Evolutionary conservation across 2,329 filamentous ascomycete genomes (phyloP), one percentile per base, ranked within the genome.

Genomic region (Sporothrix dimorphospora): DNA sequence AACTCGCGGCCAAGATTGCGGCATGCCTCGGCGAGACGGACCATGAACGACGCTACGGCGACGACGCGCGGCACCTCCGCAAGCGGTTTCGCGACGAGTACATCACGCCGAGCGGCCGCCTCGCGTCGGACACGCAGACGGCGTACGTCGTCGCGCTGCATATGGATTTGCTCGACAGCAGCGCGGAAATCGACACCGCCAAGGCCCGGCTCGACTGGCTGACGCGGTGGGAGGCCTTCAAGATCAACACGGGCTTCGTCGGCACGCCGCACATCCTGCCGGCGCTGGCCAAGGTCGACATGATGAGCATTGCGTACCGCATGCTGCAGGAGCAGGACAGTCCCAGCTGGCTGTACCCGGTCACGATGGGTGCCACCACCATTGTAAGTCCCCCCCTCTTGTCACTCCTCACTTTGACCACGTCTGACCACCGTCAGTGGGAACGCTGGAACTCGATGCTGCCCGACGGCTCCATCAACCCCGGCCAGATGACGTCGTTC

Each of bases 401-500:
- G 30, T 34, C 30, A 34, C 30, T 34, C 30, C 30, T 34, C 30
- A 6, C 30, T 34, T 34, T 34, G 30, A 34, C 30, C 30, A 34
- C 30, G 30, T 34, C 30, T 34, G 30, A 34, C 30, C 30, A 34
- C 30, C 30, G 30, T 3, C 30, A 34, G 30, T 83, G 81, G 81
- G 82, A 83, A 76, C 79, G 82, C n/a, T 83, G 82, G 82, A 80
- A 83, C 71, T 79, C 77, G 42, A 78, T 83, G 76, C 74, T 82
- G 27, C 78, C 80, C 0, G 77, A 82, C 70, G 81, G 80, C 0
- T 76, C 69, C 2, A 77, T 83, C 65, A 83, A 83, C 72, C 78
- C 80, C 0, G 79, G 81, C 6, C 72, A 77, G 24, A 83, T 83
- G 82, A 83, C 81, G 71, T 1, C 79, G 81, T 80, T 82, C 74